phyloP scores from a whole-genome alignment of 768 basidiomycete species.

The Artomyces pyxidatus region DNA sequence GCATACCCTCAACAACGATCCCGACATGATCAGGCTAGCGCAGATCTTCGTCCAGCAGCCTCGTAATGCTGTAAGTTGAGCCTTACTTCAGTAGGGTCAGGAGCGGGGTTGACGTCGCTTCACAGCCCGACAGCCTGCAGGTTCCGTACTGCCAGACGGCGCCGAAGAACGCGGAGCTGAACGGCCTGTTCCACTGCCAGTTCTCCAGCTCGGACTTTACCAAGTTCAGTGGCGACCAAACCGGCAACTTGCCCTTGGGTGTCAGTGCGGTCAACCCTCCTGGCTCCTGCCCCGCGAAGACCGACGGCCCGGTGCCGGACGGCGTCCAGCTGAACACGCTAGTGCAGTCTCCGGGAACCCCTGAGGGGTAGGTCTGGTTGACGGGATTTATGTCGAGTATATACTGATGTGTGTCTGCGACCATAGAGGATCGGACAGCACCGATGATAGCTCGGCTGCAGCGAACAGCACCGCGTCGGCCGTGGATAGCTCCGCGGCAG shows the following conservation, averaged over 20 bases:
- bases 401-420: neutral
- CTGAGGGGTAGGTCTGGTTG: slow-evolving; percentile 2
- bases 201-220: slow-evolving; percentile 36
- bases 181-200: slow-evolving; percentile 51
- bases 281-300: slow-evolving; percentile 44
- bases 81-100: neutral
- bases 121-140: slow-evolving; percentile 32
- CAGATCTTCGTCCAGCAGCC: slow-evolving; percentile 52
- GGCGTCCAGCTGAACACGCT: slow-evolving; percentile 36
- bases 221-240: slow-evolving; percentile 37
- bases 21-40: slow-evolving; percentile 40
- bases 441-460: neutral
- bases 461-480: neutral
- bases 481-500: neutral
- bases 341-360: slow-evolving; percentile 27
- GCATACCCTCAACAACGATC: slow-evolving; percentile 33
- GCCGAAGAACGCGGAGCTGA: slow-evolving; percentile 41
- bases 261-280: slow-evolving; percentile 32
- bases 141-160: slow-evolving; percentile 46
- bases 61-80: slow-evolving; percentile 37
- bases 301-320: slow-evolving; percentile 38
- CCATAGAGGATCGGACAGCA: neutral
- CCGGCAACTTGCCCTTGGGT: slow-evolving; percentile 47
- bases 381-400: too few relatives aligned
- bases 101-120: neutral